phyloP scores from a whole-genome alignment of 495 filamentous ascomycete genomes.

The Mytilinidion resinicola region DNA sequence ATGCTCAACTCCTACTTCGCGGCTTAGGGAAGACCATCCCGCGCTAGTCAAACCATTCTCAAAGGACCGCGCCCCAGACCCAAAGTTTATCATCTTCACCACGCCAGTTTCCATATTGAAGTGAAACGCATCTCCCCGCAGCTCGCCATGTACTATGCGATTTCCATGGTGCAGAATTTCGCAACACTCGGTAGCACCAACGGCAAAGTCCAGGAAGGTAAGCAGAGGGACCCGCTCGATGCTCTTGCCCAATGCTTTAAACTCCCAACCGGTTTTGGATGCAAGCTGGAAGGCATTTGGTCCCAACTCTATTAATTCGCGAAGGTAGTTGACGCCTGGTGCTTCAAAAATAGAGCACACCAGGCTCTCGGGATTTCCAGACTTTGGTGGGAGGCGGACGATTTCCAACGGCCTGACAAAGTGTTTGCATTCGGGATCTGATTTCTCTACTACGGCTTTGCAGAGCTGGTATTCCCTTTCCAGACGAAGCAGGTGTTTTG shows the following conservation, averaged over 20 bases:
- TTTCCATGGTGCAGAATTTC: constrained; percentile 82
- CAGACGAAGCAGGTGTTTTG: constrained; percentile 68
- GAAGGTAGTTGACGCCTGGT: constrained; percentile 67
- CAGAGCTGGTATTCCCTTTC: constrained; percentile 80
- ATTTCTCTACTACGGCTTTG: constrained; percentile 59
- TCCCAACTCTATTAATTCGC: constrained; percentile 64
- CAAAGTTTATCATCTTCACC: constrained; percentile 77
- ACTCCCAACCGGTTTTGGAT: constrained; percentile 23
- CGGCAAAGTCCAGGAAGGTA: constrained; percentile 79
- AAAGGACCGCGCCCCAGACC: constrained; percentile 75
- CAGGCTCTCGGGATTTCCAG: constrained; percentile 57
- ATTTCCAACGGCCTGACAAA: constrained; percentile 71
- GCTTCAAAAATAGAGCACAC: constrained; percentile 71
- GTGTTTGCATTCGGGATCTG: constrained; percentile 66
- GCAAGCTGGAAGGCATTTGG: constrained; percentile 48
- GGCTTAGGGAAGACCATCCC: constrained; percentile 74
- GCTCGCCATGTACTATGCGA: constrained; percentile 77
- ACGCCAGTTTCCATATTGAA: constrained; percentile 58
- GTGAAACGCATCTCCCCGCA: constrained; percentile 82
- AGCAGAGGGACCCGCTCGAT: constrained; percentile 57
- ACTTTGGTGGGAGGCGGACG: constrained; percentile 55
- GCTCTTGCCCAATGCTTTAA: constrained; percentile 34
- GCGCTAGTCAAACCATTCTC: constrained; percentile 79
- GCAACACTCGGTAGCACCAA: constrained; percentile 75
- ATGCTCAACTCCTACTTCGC: constrained; percentile 71